These are phyloP conservation scores for Citrullus amarus DNA, from an alignment of 306 rosid species.

Conservation along the genomic window DNA sequence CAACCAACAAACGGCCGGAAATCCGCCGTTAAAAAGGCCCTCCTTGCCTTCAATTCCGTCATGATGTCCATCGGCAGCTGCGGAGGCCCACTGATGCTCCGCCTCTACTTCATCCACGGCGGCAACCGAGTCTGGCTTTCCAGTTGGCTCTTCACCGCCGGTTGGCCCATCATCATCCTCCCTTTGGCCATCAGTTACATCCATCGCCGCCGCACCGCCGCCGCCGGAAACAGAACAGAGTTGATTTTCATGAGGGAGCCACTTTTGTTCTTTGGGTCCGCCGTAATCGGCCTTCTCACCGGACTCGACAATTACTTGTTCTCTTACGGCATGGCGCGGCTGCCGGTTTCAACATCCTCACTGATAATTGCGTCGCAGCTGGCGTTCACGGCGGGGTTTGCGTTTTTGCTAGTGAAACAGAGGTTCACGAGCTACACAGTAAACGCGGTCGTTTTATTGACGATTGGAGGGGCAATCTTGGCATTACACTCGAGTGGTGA, in stretches of 20 bases:
- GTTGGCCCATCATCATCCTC: conserved; percentile 41
- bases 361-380: conserved; percentile 46
- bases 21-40: conserved; percentile 2
- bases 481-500: conserved; percentile 49
- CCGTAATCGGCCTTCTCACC: conserved; percentile 34
- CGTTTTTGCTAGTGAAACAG: conserved; percentile 41
- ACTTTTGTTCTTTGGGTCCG: conserved; percentile 26
- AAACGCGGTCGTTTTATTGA: conserved; percentile 51
- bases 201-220: conserved; percentile 21
- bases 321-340: conserved; percentile 50
- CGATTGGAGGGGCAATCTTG: conserved; percentile 49
- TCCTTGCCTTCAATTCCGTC: conserved; percentile 27
- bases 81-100: conserved; percentile 60
- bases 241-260: conserved; percentile 28
- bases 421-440: conserved; percentile 45
- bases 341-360: conserved; percentile 52
- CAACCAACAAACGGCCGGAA: neutral
- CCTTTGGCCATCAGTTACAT: conserved; percentile 34
- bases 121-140: conserved; percentile 65
- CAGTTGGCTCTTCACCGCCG: conserved; percentile 45
- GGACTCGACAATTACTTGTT: conserved; percentile 54
- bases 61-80: conserved; percentile 30
- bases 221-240: neutral
- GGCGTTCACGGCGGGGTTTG: conserved; percentile 53
- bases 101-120: conserved; percentile 71